Evolutionary conservation across 1,139 yeast genomes (phyloP), one percentile per base, ranked within the genome.

Genomic region (Pneumocystis carinii): DNA sequence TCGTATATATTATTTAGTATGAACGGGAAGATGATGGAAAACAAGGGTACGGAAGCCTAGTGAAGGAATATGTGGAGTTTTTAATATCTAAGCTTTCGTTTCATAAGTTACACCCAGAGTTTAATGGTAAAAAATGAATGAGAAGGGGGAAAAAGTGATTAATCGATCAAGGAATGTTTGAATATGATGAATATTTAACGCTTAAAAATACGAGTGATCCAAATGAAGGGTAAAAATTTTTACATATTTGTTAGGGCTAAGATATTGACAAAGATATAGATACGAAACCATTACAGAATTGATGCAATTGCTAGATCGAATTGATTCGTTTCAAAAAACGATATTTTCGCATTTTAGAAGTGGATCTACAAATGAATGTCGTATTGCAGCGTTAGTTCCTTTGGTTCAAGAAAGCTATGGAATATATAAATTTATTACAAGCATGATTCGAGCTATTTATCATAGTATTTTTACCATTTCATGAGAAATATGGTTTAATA

Each of bases 341-440:
- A 81, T 90, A 32, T 87, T 92, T 72, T 84, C 95, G 0, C 81
- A 88, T 3, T 79, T 90, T 64, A 80, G 83, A 64, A 83, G 81
- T 66, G 81, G 86, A 56, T 81, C 82, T 32, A 79, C 80, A 64
- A 84, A 87, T 66, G 92, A 90, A 70, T 88, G 95, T 73, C 86
- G 87, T 68, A 86, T 89, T 19, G 83, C 95, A 66, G 90, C 96
- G 0, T 77, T 92, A 70, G 95, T 90, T 59, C 97, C 97, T 2
- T 79, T 90, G 74, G 88, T 90, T 64, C 83, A 95, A n/a, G 98
- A 92, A 73, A 82, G 95, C 2, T 90, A 89, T 71, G 97, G 97
- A 56, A 89, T 92, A 67, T 88, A 90, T 75, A 86, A 90, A 73
- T 92, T 90, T 70, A 78, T 87, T 67, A 86, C 90, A 10, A 86